These are phyloP conservation scores for Panicum virgatum DNA, from an alignment of 202 grass and related monocot species.

Conservation along the genomic window DNA sequence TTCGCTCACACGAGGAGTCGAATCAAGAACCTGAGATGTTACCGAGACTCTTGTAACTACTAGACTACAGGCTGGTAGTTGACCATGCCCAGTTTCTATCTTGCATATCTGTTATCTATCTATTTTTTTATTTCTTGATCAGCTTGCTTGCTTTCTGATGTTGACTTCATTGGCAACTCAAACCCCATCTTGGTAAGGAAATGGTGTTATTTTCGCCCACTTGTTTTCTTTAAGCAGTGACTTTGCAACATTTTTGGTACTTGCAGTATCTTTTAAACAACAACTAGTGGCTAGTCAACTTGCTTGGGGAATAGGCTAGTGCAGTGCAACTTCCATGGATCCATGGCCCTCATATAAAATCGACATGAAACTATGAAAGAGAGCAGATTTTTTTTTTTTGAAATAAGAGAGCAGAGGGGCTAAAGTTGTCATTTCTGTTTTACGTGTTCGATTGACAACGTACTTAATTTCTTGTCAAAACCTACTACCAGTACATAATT, in stretches of 20 bases:
- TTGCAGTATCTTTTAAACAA: not conserved
- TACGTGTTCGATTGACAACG: not conserved
- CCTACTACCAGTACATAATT: not conserved
- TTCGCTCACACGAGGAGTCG: too few species aligned
- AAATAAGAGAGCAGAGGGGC: not conserved
- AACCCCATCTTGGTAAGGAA: not conserved
- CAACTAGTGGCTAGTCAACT: conserved; percentile 11
- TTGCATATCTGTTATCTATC: not conserved
- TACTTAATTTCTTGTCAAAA: not conserved
- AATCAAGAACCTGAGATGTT: too few species aligned
- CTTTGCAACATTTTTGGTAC: not conserved
- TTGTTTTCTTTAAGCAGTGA: conserved; percentile 8
- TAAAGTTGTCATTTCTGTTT: not conserved
- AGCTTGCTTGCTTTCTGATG: conserved; percentile 47
- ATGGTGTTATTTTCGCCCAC: conserved; percentile 15
- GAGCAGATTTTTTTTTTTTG: too few species aligned
- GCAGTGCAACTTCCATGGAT: conserved; percentile 16
- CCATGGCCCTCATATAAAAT: not conserved
- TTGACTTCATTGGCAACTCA: conserved; percentile 44
- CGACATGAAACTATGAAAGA: not conserved
- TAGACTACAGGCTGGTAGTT: too few species aligned
- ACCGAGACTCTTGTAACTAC: too few species aligned
- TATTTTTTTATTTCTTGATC: not conserved
- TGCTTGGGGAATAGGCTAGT: not conserved
- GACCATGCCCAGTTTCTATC: conserved; percentile 34